Base-by-base conservation (phyloP, 257 asterid species). In the Solanum pinnatisectum region DNA sequence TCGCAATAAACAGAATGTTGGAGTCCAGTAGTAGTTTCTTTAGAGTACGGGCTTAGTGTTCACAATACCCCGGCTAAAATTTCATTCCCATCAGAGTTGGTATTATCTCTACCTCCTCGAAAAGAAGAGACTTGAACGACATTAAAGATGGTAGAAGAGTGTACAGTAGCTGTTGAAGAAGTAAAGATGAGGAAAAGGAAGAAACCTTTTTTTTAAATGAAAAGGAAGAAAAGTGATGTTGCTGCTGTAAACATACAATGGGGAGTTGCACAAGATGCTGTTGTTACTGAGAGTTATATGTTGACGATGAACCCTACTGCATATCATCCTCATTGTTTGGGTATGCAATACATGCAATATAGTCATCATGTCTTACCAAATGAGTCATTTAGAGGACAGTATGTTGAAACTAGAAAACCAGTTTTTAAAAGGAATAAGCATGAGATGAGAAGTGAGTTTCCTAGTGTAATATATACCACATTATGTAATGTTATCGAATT, bases 101-200 rank as follows among this genome's bases (percentile, higher is more conserved):
- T 91, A 72, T 87, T 87, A 73, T 93, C 87, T 83, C 90, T 91
- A 85, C 91, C 90, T 14, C 92, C 94, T 83, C 92, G 89, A 85
- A 89, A 78, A 89, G 95, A 91, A 79, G 98, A 93, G 86, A 88
- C 90, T 85, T 89, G 92, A 16, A 92, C 87, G 91, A 83, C 88
- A 71, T 88, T 84, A 79, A 96, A 93, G 78, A 90, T 89, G 42
- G 90, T 87, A 95, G 90, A 90, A 49, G 60, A 91, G 89, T 92
- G 37, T 88, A 96, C 90, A 71, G 81, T 97, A 89, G 93, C 87
- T 90, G 98, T 93, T 91, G 99, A 94, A 70, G 99, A 97, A 95
- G 99, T 94, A 46, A 92, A 92, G 91, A 96, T 94, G 95, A 96
- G 95, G 94, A 96, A 95, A 89, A 94, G 94, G 56, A 46, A 46